Base-by-base conservation (phyloP, 192 early-diverging fungal genomes). In the Coemansia reversa region DNA sequence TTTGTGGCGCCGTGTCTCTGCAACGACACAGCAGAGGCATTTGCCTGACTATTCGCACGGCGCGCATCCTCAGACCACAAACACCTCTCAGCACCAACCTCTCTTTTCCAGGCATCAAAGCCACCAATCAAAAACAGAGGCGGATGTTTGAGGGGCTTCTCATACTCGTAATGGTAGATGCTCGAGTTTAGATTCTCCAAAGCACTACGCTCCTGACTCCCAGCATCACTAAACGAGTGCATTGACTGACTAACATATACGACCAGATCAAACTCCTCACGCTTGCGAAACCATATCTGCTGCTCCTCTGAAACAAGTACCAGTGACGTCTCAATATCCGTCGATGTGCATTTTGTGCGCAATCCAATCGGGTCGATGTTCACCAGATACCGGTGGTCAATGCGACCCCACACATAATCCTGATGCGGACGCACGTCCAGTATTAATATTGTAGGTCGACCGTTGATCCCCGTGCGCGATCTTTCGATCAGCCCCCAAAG, bases 41-140 rank as follows among this genome's bases (percentile, higher is more conserved):
- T 32, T 39, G 35, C 1, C 9, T 39, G 35, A 20, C 35, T 11
- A 11, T 39, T 11, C 35, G 51, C 65, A 18, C 53, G 33, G 5
- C 50, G 60, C 0, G 76, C 64, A 14, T 65, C 67, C 9, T 79
- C 63, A 0, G 70, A 72, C 76, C 76, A 79, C 27, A 63, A 7
- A 45, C 76, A 79, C 18, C 47, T 24, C 2, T 65, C 63, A 20
- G 57, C 74, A 6, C 84, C 84, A 32, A 87, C 62, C 16, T 72
- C 82, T 0, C 69, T 57, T 20, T 65, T 63, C 95, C 95, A 97
- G 2, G 84, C 90, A 32, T 86, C 75, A 75, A 92, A 93, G 0
- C 95, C 95, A 14, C 95, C 95, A 7, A 77, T 55, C 8, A 97
- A 67, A 25, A 97, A 67, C 51, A 91, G 77, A 1, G 93, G 93